Conservation (phyloP, 139 green algal genomes). For the Astrephomene gubernaculifera region DNA sequence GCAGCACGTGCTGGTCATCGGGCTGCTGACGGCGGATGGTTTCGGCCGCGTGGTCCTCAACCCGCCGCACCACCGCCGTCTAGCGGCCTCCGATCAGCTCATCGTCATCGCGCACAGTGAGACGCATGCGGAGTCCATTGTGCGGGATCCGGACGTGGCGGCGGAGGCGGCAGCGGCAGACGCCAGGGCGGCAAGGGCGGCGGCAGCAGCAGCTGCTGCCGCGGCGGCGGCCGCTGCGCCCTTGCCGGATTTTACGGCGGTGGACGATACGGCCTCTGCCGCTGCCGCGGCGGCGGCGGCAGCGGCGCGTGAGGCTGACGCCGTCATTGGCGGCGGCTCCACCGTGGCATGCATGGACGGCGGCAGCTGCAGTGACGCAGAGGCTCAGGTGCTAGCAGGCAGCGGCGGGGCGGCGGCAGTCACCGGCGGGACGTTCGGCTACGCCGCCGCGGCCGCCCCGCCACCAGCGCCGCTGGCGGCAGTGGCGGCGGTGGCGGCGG, state of each 20-base stretch:
- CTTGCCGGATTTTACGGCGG: too few relatives aligned
- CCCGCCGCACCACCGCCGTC: slow-evolving; percentile 4
- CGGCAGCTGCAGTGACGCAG: too few relatives aligned
- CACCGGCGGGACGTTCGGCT: too few relatives aligned
- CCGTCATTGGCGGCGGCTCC: too few relatives aligned
- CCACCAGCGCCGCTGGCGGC: background rate
- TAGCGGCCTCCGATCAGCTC: slow-evolving; percentile 4
- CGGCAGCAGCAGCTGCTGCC: background rate
- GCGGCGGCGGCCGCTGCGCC: background rate
- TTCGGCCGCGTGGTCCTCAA: slow-evolving; percentile 18
- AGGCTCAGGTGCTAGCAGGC: too few relatives aligned
- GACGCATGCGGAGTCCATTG: background rate
- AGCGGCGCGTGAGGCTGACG: background rate
- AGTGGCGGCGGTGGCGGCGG: too few relatives aligned
- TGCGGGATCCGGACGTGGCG: background rate
- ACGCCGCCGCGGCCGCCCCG: background rate
- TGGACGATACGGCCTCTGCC: too few relatives aligned
- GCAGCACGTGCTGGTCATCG: slow-evolving; percentile 39
- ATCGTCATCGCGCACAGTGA: slow-evolving; percentile 17
- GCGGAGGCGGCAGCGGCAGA: background rate
- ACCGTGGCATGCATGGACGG: too few relatives aligned
- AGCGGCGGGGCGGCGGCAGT: too few relatives aligned
- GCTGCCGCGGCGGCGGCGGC: background rate
- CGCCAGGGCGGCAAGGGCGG: background rate
- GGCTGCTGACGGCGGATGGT: background rate